Base-by-base conservation (phyloP, 148 eudicot species). In the Rhododendron mucronatum region DNA sequence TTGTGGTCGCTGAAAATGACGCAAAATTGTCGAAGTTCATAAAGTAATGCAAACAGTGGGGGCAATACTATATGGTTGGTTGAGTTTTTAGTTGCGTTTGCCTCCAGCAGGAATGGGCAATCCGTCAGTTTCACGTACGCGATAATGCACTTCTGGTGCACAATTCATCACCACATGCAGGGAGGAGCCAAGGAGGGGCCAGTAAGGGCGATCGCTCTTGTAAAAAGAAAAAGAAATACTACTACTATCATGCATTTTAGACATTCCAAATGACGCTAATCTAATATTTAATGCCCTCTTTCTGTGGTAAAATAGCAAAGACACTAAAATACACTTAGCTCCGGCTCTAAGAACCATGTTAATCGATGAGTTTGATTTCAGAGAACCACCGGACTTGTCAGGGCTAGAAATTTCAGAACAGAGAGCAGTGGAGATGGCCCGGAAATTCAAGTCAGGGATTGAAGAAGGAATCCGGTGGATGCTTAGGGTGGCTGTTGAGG, bases 401-500 rank as follows among this genome's bases (percentile, higher is more conserved):
- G 87, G 86, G 50, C 57, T 90, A 30, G 90, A 88, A 59, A 89
- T 90, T 18, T 41, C 85, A 23, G 92, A 90, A 81, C 41, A 84
- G 77, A n/a, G 87, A 18, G 86, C 74, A 0, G 20, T 39, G 61
- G 87, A 85, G 73, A 84, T 83, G 73, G 88, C 88, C 0, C 23
- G 48, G 28, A 2, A 9, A 7, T 7, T 91, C 1, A 81, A 78
- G 28, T 84, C 65, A 37, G 44, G 59, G 83, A 51, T 82, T 0
- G 90, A 90, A 63, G 84, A 84, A 28, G 83, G 35, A 4, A 51
- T 88, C 51, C 83, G 88, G 50, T 88, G 89, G 89, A 86, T 89
- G 90, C 84, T 92, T 84, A 84, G 86, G 3, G 87, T 92, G 69
- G 88, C 91, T 82, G 87, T 86, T 2, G 90, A 89, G 84, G 83